Percentiles rank a stretch among this genome's conserved stretches.
Conservation (phyloP, 805 yeast genomes). For the Ogataea ganodermae region DNA sequence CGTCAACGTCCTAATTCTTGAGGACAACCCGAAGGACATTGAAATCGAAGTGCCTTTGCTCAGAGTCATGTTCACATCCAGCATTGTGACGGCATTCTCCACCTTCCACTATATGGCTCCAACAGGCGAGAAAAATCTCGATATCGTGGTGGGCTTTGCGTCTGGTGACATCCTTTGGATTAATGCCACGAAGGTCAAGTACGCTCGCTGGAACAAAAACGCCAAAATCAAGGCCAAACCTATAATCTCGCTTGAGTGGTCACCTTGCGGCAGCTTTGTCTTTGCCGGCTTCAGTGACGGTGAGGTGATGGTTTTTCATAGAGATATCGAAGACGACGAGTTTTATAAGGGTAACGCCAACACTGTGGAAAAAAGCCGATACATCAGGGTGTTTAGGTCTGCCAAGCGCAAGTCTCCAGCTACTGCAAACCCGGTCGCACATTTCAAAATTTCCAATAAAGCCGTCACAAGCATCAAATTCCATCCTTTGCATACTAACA, state of each 20-base stretch:
- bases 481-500: slow-evolving; percentile 42
- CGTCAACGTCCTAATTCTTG: slow-evolving; percentile 46
- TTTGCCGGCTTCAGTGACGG: slow-evolving; percentile 68
- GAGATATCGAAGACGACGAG: slow-evolving; percentile 50
- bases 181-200: slow-evolving; percentile 51
- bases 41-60: slow-evolving; percentile 48
- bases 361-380: slow-evolving; percentile 33
- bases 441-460: slow-evolving; percentile 59
- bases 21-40: slow-evolving; percentile 38
- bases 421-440: slow-evolving; percentile 50
- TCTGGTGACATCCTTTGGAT: slow-evolving; percentile 68
- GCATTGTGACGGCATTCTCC: slow-evolving; percentile 44
- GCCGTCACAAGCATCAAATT: slow-evolving; percentile 53
- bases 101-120: slow-evolving; percentile 31
- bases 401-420: slow-evolving; percentile 3
- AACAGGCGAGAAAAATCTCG: slow-evolving; percentile 42
- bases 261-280: slow-evolving; percentile 46
- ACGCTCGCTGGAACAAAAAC: slow-evolving; percentile 53
- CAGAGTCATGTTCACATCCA: slow-evolving; percentile 40
- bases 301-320: slow-evolving; percentile 51
- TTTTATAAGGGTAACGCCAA: slow-evolving; percentile 19
- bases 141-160: slow-evolving; percentile 61
- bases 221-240: slow-evolving; percentile 46
- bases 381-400: slow-evolving; percentile 35
- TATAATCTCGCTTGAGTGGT: slow-evolving; percentile 51